Percentiles rank a stretch among this genome's conserved stretches.
phyloP scores from a whole-genome alignment of 345 rosid species.

The Abelmoschus esculentus region DNA sequence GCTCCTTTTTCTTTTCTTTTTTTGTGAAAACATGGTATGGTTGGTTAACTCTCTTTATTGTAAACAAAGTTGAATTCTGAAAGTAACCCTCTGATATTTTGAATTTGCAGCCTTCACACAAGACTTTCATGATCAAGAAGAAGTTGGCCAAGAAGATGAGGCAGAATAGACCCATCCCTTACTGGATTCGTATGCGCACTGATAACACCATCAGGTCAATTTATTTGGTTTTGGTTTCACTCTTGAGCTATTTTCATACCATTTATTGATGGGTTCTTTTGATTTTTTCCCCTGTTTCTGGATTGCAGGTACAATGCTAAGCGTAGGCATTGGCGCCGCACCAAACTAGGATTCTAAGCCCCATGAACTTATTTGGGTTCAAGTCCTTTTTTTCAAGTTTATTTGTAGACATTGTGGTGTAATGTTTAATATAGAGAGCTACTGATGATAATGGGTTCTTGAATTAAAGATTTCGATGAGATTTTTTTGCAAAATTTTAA shows the following conservation, averaged over 20 bases:
- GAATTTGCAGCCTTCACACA: constrained; percentile 75
- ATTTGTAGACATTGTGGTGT: background rate
- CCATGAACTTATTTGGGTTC: background rate
- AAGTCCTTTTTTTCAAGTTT: background rate
- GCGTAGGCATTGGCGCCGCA: constrained; percentile 69
- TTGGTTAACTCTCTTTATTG: background rate
- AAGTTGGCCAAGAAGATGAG: constrained; percentile 77
- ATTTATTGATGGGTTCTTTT: background rate
- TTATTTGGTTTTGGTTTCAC: background rate
- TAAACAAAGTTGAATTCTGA: background rate
- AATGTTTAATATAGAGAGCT: background rate
- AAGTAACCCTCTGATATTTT: background rate
- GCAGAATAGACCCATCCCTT: constrained; percentile 69
- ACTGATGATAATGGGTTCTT: background rate
- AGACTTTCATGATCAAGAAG: constrained; percentile 72
- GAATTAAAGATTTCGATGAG: background rate
- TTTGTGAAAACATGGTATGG: background rate
- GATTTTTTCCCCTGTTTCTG: background rate
- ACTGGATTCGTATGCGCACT: constrained; percentile 66
- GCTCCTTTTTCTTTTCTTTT: background rate
- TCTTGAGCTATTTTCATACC: background rate
- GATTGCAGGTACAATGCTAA: constrained; percentile 50
- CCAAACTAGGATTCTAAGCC: constrained; percentile 58
- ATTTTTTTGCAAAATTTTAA: background rate
- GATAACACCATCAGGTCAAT: constrained; percentile 58